Conservation (phyloP, 2,329 filamentous ascomycete species). For the Penicillium olsonii region DNA sequence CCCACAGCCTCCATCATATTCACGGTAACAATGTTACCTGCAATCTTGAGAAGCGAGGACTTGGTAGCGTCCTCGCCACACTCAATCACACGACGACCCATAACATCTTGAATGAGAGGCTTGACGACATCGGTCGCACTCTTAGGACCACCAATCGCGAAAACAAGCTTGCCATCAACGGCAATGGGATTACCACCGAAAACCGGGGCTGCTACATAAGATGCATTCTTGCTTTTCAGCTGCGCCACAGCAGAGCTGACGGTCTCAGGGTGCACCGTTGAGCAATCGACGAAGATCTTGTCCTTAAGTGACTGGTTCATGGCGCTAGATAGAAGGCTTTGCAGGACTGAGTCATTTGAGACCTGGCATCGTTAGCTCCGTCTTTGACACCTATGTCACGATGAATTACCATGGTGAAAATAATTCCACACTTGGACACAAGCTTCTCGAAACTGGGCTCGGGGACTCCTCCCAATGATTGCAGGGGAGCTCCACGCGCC, state of each 20-base stretch:
- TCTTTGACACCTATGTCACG: background rate
- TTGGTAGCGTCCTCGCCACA: conserved; percentile 48
- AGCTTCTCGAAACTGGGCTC: conserved; percentile 36
- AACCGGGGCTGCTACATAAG: conserved; percentile 45
- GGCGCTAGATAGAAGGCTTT: conserved; percentile 31
- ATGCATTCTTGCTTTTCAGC: conserved; percentile 37
- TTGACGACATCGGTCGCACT: conserved; percentile 36
- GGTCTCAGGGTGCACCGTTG: conserved; percentile 80
- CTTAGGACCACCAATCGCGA: conserved; percentile 44
- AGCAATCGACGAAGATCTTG: conserved; percentile 85
- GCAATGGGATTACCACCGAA: conserved; percentile 49
- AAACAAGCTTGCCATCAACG: conserved; percentile 48
- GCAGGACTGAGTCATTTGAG: conserved; percentile 44
- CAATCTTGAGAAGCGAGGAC: conserved; percentile 48
- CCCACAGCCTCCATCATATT: conserved; percentile 49
- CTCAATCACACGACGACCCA: conserved; percentile 45
- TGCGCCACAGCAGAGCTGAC: conserved; percentile 35
- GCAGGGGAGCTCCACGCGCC: conserved; percentile 39
- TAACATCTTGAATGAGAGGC: conserved; percentile 47
- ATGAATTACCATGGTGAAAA: conserved; percentile 41
- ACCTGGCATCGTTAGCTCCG: conserved; percentile 30
- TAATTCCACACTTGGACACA: conserved; percentile 40
- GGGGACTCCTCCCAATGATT: conserved; percentile 37
- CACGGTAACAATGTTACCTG: conserved; percentile 47
- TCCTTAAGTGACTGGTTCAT: conserved; percentile 52